Conservation (phyloP, 768 basidiomycete genomes). For the Calocera viscosa region DNA sequence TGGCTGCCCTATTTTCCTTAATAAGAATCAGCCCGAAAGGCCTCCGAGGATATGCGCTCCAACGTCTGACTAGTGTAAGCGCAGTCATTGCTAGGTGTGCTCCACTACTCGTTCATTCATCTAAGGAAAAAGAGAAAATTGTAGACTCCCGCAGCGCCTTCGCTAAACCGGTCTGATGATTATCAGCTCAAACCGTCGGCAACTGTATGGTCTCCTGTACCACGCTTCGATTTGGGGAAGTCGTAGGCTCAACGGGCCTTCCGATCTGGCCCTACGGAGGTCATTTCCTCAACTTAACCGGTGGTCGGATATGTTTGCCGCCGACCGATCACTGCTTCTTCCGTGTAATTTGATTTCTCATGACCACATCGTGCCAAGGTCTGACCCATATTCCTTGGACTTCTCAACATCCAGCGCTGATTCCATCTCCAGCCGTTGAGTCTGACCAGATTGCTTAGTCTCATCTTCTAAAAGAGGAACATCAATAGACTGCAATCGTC, state of each 20-base stretch:
- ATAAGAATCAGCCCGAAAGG: neutral
- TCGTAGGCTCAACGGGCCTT: too few relatives aligned
- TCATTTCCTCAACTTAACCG: neutral
- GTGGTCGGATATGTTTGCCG: neutral
- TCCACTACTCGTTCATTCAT: neutral
- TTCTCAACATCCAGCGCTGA: too few relatives aligned
- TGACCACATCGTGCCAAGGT: neutral
- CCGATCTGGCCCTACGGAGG: neutral
- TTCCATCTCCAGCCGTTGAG: too few relatives aligned
- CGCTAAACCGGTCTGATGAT: neutral
- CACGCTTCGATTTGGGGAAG: neutral
- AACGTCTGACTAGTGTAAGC: neutral
- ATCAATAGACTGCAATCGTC: too few relatives aligned
- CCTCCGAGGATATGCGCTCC: neutral
- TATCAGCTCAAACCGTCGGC: too few relatives aligned
- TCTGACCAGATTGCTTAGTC: too few relatives aligned
- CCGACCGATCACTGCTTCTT: neutral
- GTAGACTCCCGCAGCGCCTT: neutral
- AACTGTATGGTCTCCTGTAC: neutral
- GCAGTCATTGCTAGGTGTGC: neutral
- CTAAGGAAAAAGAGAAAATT: neutral
- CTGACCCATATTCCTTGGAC: neutral
- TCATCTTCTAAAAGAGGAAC: too few relatives aligned
- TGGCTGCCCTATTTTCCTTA: neutral
- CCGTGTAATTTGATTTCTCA: neutral